Evolutionary conservation across 306 rosid species (phyloP).

Genomic region (Ammopiptanthus mongolicus): DNA sequence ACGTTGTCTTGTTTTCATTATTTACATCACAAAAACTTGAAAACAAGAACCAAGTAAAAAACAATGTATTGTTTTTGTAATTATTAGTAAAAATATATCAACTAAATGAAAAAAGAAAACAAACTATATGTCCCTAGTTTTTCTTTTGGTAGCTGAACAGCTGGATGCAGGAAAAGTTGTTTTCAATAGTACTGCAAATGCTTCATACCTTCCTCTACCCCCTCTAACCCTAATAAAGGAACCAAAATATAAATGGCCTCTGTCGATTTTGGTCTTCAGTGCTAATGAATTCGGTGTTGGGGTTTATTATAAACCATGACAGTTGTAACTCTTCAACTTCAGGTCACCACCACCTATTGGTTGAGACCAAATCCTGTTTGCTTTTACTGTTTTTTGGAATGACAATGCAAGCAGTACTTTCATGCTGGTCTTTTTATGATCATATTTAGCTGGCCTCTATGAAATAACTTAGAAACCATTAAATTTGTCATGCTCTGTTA

Average conservation of each 20-base stretch:
- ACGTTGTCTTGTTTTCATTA: too few relatives aligned
- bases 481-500: constrained; percentile 13
- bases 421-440: not conserved
- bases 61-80: too few relatives aligned
- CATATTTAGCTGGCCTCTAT: not conserved
- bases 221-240: not conserved
- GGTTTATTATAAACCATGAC: not conserved
- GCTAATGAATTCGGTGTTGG: not conserved
- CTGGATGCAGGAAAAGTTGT: not conserved
- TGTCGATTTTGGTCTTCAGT: not conserved
- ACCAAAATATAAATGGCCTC: not conserved
- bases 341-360: not conserved
- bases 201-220: not conserved
- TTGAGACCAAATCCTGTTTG: not conserved
- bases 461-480: not conserved
- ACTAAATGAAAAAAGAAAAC: too few relatives aligned
- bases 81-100: too few relatives aligned
- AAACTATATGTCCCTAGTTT: not conserved
- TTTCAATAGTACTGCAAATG: not conserved
- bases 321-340: not conserved
- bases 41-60: too few relatives aligned
- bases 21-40: too few relatives aligned
- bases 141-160: not conserved
- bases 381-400: not conserved
- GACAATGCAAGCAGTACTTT: not conserved